These are phyloP conservation scores for Kurtzmaniella quercitrusa DNA, from an alignment of 1,139 yeast genomes.

Conservation along the genomic window DNA sequence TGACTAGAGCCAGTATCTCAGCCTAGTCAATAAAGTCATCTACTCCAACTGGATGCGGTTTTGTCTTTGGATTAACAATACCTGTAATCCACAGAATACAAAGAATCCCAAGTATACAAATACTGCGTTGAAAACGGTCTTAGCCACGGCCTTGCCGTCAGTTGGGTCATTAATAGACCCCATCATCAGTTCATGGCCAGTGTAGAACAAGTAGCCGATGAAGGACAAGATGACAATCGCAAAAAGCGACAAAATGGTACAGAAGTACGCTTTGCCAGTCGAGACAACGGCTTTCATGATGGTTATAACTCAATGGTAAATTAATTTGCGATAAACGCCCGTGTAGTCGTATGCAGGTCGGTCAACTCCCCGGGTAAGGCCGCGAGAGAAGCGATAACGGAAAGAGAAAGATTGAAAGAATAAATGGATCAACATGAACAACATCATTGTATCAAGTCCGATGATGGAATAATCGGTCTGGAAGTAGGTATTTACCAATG, in stretches of 20 bases:
- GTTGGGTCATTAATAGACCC: conserved; percentile 89
- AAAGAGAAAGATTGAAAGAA: no score
- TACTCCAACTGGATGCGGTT: conserved; percentile 43
- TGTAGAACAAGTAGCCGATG: conserved; percentile 75
- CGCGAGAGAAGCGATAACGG: background rate
- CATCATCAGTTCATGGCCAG: conserved; percentile 85
- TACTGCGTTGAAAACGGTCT: conserved; percentile 87
- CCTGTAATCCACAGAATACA: conserved; percentile 85
- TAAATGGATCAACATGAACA: no score
- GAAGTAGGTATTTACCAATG: no score
- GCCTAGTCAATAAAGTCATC: background rate
- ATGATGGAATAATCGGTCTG: no score
- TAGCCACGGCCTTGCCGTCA: conserved; percentile 91
- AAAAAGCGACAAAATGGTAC: conserved; percentile 87
- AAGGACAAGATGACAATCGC: conserved; percentile 84
- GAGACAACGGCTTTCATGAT: conserved; percentile 34
- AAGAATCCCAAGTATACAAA: conserved; percentile 76
- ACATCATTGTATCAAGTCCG: no score
- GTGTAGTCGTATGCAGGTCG: background rate
- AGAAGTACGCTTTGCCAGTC: conserved; percentile 87
- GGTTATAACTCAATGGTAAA: background rate
- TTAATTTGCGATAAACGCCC: conserved; percentile 1
- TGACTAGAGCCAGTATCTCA: background rate
- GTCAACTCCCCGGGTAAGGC: no score
- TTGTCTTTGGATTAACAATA: conserved; percentile 57